Conservation (phyloP, 2,329 filamentous ascomycete species). For the Colletotrichum caudatum region DNA sequence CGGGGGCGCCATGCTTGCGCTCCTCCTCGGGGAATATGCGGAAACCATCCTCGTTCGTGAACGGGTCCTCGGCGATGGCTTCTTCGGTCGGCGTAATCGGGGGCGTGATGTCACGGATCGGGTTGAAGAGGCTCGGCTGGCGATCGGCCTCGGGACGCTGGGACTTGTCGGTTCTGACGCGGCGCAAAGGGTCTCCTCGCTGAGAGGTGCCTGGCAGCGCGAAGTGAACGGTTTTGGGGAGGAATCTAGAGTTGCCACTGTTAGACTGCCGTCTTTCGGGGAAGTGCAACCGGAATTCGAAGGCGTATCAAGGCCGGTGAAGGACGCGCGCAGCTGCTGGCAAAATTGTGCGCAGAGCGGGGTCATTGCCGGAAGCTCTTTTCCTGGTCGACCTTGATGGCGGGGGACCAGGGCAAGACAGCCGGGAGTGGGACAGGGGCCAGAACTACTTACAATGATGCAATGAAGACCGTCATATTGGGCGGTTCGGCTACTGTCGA, state of each 20-base stretch:
- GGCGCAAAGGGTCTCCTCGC: slow-evolving; percentile 49
- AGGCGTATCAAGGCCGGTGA: background rate
- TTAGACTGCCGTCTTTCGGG: slow-evolving; percentile 16
- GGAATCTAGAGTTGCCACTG: slow-evolving; percentile 70
- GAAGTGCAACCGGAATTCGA: background rate
- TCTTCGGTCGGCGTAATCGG: slow-evolving; percentile 68
- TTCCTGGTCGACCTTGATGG: background rate
- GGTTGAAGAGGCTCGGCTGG: slow-evolving; percentile 67
- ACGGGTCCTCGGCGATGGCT: slow-evolving; percentile 59
- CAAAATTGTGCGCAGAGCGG: slow-evolving; percentile 3
- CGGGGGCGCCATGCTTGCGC: slow-evolving; percentile 71
- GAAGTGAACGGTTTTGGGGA: slow-evolving; percentile 94
- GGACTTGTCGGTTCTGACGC: slow-evolving; percentile 40
- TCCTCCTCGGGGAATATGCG: slow-evolving; percentile 63
- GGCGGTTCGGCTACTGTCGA: slow-evolving; percentile 37
- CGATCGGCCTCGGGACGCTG: slow-evolving; percentile 46
- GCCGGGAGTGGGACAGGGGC: background rate
- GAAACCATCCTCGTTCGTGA: slow-evolving; percentile 69
- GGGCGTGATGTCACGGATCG: slow-evolving; percentile 62
- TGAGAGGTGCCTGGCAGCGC: slow-evolving; percentile 70
- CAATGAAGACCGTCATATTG: slow-evolving; percentile 65
- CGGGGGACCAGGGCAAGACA: slow-evolving; percentile 12
- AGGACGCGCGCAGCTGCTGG: background rate
- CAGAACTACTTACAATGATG: slow-evolving; percentile 60
- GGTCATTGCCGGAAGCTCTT: slow-evolving; percentile 6